These are phyloP conservation scores for Leccinum subtestaceum DNA, from an alignment of 768 basidiomycete genomes.

Conservation along the genomic window DNA sequence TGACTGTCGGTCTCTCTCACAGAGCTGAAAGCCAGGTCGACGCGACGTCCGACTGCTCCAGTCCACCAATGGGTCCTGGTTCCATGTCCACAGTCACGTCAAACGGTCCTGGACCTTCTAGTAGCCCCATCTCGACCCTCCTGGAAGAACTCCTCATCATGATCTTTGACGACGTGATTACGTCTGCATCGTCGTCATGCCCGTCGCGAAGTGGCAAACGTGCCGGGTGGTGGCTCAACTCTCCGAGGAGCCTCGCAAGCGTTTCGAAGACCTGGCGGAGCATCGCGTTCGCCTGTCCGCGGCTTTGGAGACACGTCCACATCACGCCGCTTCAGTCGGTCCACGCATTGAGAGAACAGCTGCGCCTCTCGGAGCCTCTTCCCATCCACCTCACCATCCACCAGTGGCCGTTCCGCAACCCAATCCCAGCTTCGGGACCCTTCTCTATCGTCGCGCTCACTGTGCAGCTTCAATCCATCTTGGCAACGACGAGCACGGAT, in stretches of 20 bases:
- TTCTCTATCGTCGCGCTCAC: slow-evolving; percentile 16
- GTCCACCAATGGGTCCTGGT: neutral
- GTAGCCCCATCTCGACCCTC: slow-evolving; percentile 9
- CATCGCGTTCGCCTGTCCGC: slow-evolving; percentile 16
- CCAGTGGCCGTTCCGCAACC: slow-evolving; percentile 21
- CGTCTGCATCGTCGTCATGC: slow-evolving; percentile 6
- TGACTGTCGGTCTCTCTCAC: neutral
- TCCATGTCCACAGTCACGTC: too few relatives aligned
- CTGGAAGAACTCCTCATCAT: slow-evolving; percentile 22
- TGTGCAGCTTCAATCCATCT: slow-evolving; percentile 16
- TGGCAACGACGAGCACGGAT: slow-evolving; percentile 4
- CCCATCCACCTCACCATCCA: slow-evolving; percentile 15
- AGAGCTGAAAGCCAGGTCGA: neutral
- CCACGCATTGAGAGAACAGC: slow-evolving; percentile 12
- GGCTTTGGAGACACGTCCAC: slow-evolving; percentile 21
- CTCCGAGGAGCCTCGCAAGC: slow-evolving; percentile 15
- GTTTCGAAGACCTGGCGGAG: slow-evolving; percentile 18
- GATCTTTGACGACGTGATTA: slow-evolving; percentile 19
- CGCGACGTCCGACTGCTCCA: neutral
- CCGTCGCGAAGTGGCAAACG: neutral
- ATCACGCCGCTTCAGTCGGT: slow-evolving; percentile 15
- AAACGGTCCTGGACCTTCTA: neutral
- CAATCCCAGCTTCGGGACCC: slow-evolving; percentile 1
- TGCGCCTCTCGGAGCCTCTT: slow-evolving; percentile 12
- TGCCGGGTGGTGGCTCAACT: neutral